Evolutionary conservation across 2,329 filamentous ascomycete genomes (phyloP).

Genomic region (Xylaria sp.): DNA sequence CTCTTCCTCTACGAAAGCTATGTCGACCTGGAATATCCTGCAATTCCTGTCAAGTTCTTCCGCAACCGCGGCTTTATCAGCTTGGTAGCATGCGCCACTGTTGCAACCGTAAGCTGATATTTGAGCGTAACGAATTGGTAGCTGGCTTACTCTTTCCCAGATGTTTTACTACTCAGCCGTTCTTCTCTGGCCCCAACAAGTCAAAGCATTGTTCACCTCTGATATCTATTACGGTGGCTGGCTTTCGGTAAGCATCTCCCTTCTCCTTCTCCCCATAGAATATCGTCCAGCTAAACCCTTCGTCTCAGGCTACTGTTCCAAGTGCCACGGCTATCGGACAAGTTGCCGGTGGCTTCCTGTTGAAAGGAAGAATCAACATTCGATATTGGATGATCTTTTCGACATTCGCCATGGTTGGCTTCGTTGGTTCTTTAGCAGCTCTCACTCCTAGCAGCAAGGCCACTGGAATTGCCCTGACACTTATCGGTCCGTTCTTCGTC

Average conservation of each 20-base stretch:
- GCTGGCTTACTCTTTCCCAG: slow-evolving; percentile 29
- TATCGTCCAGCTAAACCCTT: slow-evolving; percentile 21
- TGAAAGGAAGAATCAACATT: slow-evolving; percentile 50
- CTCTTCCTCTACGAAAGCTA: slow-evolving; percentile 53
- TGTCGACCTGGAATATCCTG: slow-evolving; percentile 50
- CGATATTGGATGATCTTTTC: slow-evolving; percentile 52
- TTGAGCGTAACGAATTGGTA: neutral
- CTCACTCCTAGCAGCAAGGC: slow-evolving; percentile 48
- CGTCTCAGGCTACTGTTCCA: slow-evolving; percentile 47
- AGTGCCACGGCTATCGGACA: slow-evolving; percentile 51
- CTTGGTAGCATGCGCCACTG: slow-evolving; percentile 50
- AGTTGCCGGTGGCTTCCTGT: slow-evolving; percentile 47
- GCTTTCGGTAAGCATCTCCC: slow-evolving; percentile 44
- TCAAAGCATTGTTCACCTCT: slow-evolving; percentile 49
- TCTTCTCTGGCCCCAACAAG: slow-evolving; percentile 51
- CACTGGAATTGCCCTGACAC: slow-evolving; percentile 49
- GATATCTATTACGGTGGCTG: slow-evolving; percentile 51
- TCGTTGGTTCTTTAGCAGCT: slow-evolving; percentile 50
- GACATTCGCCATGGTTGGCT: slow-evolving; percentile 51
- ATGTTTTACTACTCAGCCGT: slow-evolving; percentile 51
- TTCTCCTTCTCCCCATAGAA: neutral
- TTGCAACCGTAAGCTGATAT: slow-evolving; percentile 46
- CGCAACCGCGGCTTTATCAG: slow-evolving; percentile 51
- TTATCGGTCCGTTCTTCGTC: slow-evolving; percentile 52
- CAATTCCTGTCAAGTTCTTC: slow-evolving; percentile 52